Conservation (phyloP, 139 green algal genomes). For the Coccomyxa sp. region DNA sequence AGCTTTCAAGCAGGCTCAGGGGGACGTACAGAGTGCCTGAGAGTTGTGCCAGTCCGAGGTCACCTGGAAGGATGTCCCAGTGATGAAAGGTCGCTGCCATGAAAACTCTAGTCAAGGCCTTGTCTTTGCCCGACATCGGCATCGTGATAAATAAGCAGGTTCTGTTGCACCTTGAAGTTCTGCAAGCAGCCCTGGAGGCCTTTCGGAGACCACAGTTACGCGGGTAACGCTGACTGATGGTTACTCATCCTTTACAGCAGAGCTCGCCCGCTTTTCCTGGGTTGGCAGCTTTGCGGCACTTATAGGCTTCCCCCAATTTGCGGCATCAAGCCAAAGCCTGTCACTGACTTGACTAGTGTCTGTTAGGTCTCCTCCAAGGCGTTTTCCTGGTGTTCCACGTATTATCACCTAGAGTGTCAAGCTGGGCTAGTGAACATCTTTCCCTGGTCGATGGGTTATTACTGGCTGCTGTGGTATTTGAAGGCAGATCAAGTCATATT, state of each 20-base stretch:
- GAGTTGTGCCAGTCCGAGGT: slow-evolving; percentile 10
- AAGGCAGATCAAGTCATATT: too few species aligned
- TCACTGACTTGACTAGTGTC: not conserved
- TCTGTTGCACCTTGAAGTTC: not conserved
- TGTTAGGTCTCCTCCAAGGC: too few species aligned
- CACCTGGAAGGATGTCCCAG: slow-evolving; percentile 33
- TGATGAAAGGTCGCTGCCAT: slow-evolving; percentile 33
- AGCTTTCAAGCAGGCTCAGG: not conserved
- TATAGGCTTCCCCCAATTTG: not conserved
- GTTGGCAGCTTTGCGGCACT: too few species aligned
- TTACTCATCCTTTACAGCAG: not conserved
- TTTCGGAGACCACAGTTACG: not conserved
- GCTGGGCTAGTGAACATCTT: too few species aligned
- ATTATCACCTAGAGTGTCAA: too few species aligned
- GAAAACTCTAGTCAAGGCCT: slow-evolving; percentile 23
- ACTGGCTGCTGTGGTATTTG: too few species aligned
- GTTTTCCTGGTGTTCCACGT: too few species aligned
- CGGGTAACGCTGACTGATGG: not conserved
- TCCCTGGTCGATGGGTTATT: too few species aligned
- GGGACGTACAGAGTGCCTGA: not conserved
- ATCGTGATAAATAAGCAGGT: not conserved
- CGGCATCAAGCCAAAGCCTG: not conserved
- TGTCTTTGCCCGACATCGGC: slow-evolving; percentile 13
- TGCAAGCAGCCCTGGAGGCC: not conserved
- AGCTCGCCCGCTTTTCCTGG: not conserved